Conservation (phyloP, 805 yeast genomes). For the Kodamaea jinghongensis region DNA sequence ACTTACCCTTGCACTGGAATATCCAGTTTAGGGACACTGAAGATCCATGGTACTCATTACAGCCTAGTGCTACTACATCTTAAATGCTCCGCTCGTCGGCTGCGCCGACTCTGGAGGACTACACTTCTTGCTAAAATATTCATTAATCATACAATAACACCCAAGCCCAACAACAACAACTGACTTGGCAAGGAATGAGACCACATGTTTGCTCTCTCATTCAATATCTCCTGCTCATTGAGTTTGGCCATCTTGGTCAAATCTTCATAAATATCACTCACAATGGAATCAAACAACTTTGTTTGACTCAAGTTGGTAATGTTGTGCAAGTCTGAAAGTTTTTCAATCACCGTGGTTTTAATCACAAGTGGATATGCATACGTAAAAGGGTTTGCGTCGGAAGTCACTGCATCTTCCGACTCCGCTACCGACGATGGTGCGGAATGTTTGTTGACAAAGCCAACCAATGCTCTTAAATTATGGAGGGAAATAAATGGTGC, state of each 20-base stretch:
- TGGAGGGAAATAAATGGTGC: slow-evolving; percentile 57
- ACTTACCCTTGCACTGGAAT: no score
- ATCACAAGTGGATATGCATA: slow-evolving; percentile 28
- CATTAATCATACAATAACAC: slow-evolving; percentile 47
- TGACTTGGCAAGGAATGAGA: slow-evolving; percentile 60
- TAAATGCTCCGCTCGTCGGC: no score
- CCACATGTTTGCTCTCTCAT: slow-evolving; percentile 51
- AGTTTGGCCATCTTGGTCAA: slow-evolving; percentile 51
- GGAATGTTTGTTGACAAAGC: slow-evolving; percentile 51
- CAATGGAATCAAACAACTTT: slow-evolving; percentile 48
- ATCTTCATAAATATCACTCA: slow-evolving; percentile 58
- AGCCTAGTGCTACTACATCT: no score
- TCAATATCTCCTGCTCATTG: slow-evolving; percentile 48
- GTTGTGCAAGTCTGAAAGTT: slow-evolving; percentile 36
- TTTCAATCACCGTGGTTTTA: slow-evolving; percentile 41
- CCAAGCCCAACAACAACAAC: slow-evolving; percentile 54
- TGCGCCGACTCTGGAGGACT: no score
- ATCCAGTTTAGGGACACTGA: no score
- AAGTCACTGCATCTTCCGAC: slow-evolving; percentile 16
- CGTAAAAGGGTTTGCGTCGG: slow-evolving; percentile 3
- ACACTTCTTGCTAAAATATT: no score
- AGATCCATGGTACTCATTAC: no score
- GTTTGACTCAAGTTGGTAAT: slow-evolving; percentile 38
- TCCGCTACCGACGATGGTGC: slow-evolving; percentile 22
- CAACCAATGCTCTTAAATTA: slow-evolving; percentile 58